Conservation (phyloP, 345 rosid genomes). For the Eucalyptus cloeziana region DNA sequence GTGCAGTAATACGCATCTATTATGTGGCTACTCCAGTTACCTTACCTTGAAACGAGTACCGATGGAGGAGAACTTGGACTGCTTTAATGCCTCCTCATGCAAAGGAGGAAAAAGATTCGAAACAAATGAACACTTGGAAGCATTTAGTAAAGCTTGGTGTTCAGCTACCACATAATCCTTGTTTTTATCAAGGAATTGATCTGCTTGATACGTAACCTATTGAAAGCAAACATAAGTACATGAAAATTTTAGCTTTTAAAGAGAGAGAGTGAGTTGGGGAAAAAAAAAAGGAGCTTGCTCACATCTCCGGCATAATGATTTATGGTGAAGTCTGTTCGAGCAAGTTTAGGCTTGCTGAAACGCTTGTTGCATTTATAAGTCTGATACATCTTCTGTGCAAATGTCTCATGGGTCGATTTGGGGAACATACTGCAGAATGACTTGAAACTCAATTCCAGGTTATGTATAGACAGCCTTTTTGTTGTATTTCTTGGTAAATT, state of each 20-base stretch:
- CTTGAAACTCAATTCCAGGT: not conserved
- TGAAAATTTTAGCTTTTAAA: not conserved
- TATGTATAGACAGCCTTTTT: not conserved
- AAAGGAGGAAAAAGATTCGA: slow-evolving; percentile 76
- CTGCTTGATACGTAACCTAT: slow-evolving; percentile 92
- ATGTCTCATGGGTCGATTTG: slow-evolving; percentile 96
- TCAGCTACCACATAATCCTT: slow-evolving; percentile 99
- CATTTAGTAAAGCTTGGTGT: slow-evolving; percentile 88
- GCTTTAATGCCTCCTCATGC: slow-evolving; percentile 81
- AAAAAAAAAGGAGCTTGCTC: not conserved
- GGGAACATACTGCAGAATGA: slow-evolving; percentile 81
- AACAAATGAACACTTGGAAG: slow-evolving; percentile 70
- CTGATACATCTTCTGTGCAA: slow-evolving; percentile 96
- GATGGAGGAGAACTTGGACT: slow-evolving; percentile 95
- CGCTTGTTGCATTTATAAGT: slow-evolving; percentile 89
- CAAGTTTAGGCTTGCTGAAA: slow-evolving; percentile 93
- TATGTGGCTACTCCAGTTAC: not conserved
- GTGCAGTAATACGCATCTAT: not conserved
- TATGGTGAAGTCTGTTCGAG: slow-evolving; percentile 91
- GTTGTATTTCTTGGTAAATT: not conserved
- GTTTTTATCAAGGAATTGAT: slow-evolving; percentile 93
- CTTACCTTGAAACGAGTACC: slow-evolving; percentile 95
- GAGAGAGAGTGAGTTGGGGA: not conserved
- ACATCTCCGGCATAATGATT: slow-evolving; percentile 99
- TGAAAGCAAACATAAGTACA: not conserved